phyloP scores from a whole-genome alignment of 1,139 yeast species.

The Scheffersomyces illinoinensis region DNA sequence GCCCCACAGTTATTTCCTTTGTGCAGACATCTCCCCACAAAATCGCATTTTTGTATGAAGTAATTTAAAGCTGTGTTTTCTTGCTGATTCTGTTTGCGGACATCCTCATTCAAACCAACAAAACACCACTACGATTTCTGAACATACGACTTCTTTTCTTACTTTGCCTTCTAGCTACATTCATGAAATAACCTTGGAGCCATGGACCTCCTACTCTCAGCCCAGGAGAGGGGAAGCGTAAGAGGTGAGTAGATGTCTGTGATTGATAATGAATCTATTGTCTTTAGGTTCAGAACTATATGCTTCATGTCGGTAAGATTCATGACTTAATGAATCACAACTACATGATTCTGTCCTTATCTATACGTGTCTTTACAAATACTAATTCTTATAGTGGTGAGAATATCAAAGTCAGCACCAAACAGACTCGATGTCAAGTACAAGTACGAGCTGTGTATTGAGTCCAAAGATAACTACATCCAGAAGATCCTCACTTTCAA shows the following conservation, averaged over 20 bases:
- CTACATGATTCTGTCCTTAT: neutral
- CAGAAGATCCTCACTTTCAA: slow-evolving; percentile 22
- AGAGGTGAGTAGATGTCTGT: slow-evolving; percentile 19
- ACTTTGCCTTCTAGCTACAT: neutral
- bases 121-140: too few species aligned
- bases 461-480: slow-evolving; percentile 15
- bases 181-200: neutral
- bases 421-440: slow-evolving; percentile 4
- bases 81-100: neutral
- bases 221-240: slow-evolving; percentile 21
- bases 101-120: too few species aligned
- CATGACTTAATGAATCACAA: neutral
- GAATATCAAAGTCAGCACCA: slow-evolving; percentile 6
- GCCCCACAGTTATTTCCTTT: neutral
- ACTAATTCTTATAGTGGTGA: slow-evolving; percentile 11
- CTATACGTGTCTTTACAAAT: neutral
- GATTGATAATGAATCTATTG: neutral
- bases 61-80: neutral
- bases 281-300: neutral
- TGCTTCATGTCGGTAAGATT: neutral
- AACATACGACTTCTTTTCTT: neutral
- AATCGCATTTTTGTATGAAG: neutral
- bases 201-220: slow-evolving; percentile 22
- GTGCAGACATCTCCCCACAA: neutral
- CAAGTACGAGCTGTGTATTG: slow-evolving; percentile 20